A percentile compares a stretch with the other conserved stretches of the same genome.
These are phyloP conservation scores for Suillus brevipes DNA, from an alignment of 768 basidiomycete genomes.

Conservation along the genomic window DNA sequence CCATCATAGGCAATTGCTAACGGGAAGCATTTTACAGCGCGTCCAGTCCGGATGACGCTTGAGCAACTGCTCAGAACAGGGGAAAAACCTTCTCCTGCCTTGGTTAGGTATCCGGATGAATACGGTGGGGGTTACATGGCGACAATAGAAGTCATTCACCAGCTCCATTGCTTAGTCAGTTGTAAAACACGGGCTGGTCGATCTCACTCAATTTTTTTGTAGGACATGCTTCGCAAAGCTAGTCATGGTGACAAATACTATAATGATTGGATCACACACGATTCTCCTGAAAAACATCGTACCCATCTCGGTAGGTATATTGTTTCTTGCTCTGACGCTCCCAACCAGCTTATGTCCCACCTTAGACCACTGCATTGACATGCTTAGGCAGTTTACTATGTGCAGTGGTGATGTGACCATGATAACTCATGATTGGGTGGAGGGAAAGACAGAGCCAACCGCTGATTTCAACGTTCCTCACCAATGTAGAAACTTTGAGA, in stretches of 20 bases:
- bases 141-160: slow-evolving; percentile 11
- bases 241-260: slow-evolving; percentile 8
- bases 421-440: slow-evolving; percentile 14
- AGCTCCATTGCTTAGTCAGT: slow-evolving; percentile 14
- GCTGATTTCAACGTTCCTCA: slow-evolving; percentile 2
- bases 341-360: not conserved
- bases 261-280: slow-evolving; percentile 1
- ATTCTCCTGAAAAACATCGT: not conserved
- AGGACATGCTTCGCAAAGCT: slow-evolving; percentile 14
- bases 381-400: slow-evolving; percentile 14
- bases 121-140: slow-evolving; percentile 19
- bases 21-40: not conserved
- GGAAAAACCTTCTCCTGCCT: not conserved
- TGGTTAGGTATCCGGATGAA: slow-evolving; percentile 11
- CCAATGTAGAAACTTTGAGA: not conserved
- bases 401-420: slow-evolving; percentile 11
- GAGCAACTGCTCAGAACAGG: slow-evolving; percentile 12
- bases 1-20: not conserved
- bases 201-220: not conserved
- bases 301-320: slow-evolving; percentile 8
- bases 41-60: slow-evolving; percentile 9
- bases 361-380: slow-evolving; percentile 13
- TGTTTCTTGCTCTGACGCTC: not conserved
- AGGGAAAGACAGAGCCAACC: not conserved
- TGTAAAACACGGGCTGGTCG: not conserved